Evolutionary conservation across 495 filamentous ascomycete species (phyloP).

Genomic region (Penicillium coprophilum): DNA sequence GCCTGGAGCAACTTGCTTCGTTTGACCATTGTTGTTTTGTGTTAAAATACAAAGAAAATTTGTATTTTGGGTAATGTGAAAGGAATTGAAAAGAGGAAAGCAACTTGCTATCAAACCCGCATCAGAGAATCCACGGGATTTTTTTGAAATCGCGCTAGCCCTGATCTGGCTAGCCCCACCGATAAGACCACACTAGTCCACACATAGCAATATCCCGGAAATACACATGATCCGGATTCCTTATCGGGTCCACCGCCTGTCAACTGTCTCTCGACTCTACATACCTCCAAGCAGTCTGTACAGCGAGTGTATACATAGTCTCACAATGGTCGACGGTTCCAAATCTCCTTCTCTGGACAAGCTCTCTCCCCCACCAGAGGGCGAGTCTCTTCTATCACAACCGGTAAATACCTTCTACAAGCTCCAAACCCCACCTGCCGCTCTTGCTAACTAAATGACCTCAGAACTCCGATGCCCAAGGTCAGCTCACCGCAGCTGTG

Average conservation of each 20-base stretch:
- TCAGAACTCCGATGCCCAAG: conserved; percentile 48
- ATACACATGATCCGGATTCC: conserved; percentile 30
- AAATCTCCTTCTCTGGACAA: conserved; percentile 19
- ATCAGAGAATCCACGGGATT: conserved; percentile 36
- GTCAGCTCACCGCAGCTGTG: conserved; percentile 69
- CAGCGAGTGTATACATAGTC: conserved; percentile 9
- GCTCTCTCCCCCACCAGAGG: conserved; percentile 8
- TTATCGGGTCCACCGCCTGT: conserved; percentile 20
- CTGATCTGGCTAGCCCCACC: conserved; percentile 27
- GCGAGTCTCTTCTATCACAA: conserved; percentile 27
- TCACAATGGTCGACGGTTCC: conserved; percentile 26
- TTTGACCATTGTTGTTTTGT: conserved; percentile 51
- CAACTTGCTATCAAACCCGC: conserved; percentile 17
- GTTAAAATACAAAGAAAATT: conserved; percentile 15
- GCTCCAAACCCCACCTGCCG: neutral
- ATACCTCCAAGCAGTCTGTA: neutral
- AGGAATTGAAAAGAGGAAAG: conserved; percentile 20
- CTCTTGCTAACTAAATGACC: conserved; percentile 8
- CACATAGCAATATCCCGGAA: conserved; percentile 11
- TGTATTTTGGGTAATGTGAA: conserved; percentile 16
- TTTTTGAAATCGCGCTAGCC: conserved; percentile 41
- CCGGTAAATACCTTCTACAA: conserved; percentile 18
- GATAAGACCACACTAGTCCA: conserved; percentile 24
- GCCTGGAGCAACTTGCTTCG: conserved; percentile 66
- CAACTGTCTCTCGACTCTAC: conserved; percentile 1